These are phyloP conservation scores for Claviceps sp. DNA, from an alignment of 2,329 filamentous ascomycete genomes.

Conservation along the genomic window DNA sequence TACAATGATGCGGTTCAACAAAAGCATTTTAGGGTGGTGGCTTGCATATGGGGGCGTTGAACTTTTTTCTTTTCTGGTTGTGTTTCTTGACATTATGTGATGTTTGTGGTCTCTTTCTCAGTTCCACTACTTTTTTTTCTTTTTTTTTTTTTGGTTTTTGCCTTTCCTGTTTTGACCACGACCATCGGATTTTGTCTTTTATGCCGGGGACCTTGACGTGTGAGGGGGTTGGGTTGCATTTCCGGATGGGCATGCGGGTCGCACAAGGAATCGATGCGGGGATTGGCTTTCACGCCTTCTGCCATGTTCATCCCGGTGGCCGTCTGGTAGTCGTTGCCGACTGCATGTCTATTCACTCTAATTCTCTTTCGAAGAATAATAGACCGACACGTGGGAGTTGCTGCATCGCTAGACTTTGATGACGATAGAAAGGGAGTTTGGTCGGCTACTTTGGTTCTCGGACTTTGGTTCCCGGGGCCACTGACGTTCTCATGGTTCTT, in stretches of 20 bases:
- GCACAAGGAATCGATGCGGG: constrained; percentile 2
- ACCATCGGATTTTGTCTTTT: neutral
- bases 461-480: constrained; percentile 11
- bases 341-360: constrained; percentile 11
- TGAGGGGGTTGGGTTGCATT: neutral
- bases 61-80: constrained; percentile 9
- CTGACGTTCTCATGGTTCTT: constrained; percentile 10
- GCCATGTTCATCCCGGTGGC: constrained; percentile 1
- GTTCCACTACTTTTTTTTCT: constrained; percentile 10
- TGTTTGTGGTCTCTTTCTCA: constrained; percentile 5
- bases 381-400: constrained; percentile 22
- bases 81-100: constrained; percentile 6
- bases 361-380: constrained; percentile 16
- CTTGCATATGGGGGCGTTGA: constrained; percentile 27
- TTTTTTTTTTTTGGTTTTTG: constrained; percentile 6
- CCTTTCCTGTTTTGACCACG: constrained; percentile 4
- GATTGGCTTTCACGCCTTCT: constrained; percentile 1
- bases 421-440: constrained; percentile 23
- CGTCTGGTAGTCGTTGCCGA: constrained; percentile 16
- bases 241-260: neutral
- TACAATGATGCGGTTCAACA: constrained; percentile 4
- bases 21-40: constrained; percentile 17
- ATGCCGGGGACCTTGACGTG: neutral
- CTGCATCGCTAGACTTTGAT: constrained; percentile 25
- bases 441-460: constrained; percentile 15